Percentiles rank a stretch among this genome's conserved stretches.
Evolutionary conservation across 108 stramenopile species (phyloP).

Genomic region (Nannochloropsis oceanica): DNA sequence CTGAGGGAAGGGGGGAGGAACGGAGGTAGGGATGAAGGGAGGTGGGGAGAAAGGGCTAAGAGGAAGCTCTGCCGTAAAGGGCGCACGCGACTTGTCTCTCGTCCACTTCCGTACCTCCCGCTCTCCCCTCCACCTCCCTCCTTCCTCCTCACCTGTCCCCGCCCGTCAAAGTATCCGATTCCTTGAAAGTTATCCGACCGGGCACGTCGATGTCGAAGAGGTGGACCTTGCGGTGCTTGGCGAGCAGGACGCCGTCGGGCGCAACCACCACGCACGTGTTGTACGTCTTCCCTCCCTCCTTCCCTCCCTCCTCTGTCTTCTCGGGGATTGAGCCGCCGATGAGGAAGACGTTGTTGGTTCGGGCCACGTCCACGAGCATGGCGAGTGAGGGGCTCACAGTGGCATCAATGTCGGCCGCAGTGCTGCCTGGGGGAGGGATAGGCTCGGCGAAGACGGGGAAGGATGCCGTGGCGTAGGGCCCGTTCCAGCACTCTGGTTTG

Average conservation of each 20-base stretch:
- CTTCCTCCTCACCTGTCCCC: slow-evolving; percentile 28
- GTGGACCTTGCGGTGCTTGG: slow-evolving; percentile 63
- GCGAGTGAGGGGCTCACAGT: slow-evolving; percentile 2
- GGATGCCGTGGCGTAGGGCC: slow-evolving; percentile 83
- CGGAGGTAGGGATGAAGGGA: neutral
- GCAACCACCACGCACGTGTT: slow-evolving; percentile 60
- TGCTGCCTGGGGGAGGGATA: slow-evolving; percentile 49
- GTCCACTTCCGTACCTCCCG: too few species aligned
- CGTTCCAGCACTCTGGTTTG: slow-evolving; percentile 84
- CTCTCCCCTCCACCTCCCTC: too few species aligned
- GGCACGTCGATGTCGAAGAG: slow-evolving; percentile 98
- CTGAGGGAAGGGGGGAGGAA: neutral
- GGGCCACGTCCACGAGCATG: slow-evolving; percentile 37
- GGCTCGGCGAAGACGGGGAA: slow-evolving; percentile 91
- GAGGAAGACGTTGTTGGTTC: slow-evolving; percentile 51
- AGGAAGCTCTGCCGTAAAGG: neutral
- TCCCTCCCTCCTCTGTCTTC: slow-evolving; percentile 30
- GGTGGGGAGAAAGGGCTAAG: neutral
- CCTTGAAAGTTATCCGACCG: slow-evolving; percentile 84
- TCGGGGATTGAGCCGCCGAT: slow-evolving; percentile 98
- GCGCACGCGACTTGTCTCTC: neutral
- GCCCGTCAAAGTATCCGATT: slow-evolving; percentile 74
- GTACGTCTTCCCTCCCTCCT: slow-evolving; percentile 56
- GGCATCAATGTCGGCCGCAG: neutral
- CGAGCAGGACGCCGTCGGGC: slow-evolving; percentile 24